Evolutionary conservation across 176 grass and related monocot species (phyloP), one percentile per base, ranked within the genome.

Genomic region (Olyra latifolia): DNA sequence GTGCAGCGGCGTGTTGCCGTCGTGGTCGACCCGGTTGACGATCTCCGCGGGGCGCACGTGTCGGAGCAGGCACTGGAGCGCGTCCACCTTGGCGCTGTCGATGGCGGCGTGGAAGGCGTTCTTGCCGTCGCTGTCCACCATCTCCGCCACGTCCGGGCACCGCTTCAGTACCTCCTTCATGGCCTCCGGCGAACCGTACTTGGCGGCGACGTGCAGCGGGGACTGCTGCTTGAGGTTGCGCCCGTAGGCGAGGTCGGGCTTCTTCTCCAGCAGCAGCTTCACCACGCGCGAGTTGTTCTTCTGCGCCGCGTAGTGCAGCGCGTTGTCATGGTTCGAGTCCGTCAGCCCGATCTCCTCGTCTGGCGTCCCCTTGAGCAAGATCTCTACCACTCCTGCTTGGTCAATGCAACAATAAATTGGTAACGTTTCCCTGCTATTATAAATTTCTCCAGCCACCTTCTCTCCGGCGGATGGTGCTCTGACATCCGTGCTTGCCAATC

Each of bases 301-400:
- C 30, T 91, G 89, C 45, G 87, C 87, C 1, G 89, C 92, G 85
- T 91, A 91, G 76, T 94, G 92, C 73, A 94, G 84, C 32, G 80
- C 89, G 71, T 71, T 91, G 77, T 87, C 87, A 13, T 76, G 87
- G 1, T 16, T 17, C 39, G 80, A 55, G 32, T 91, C 92, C 1
- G 66, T 54, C n/a, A 35, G 32, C 32, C 32, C 32, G 32, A 35
- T 35, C 32, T 35, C 4, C 32, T 35, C 32, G 4, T 35, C 32
- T 4, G 32, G 5, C 32, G 5, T 35, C 32, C 0, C 32, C 2
- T 4, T 4, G 4, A 35, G 1, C 32, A 35, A 35, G 32, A 35
- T 35, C 32, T 35, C 32, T 4, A 35, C 32, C 32, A 35, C 32
- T 2, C 32, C 32, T 35, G n/a, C n/a, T n/a, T n/a, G n/a, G n/a